Evolutionary conservation across 2,329 filamentous ascomycete genomes (phyloP), one percentile per base, ranked within the genome.

Genomic region (Colletotrichum limetticola): DNA sequence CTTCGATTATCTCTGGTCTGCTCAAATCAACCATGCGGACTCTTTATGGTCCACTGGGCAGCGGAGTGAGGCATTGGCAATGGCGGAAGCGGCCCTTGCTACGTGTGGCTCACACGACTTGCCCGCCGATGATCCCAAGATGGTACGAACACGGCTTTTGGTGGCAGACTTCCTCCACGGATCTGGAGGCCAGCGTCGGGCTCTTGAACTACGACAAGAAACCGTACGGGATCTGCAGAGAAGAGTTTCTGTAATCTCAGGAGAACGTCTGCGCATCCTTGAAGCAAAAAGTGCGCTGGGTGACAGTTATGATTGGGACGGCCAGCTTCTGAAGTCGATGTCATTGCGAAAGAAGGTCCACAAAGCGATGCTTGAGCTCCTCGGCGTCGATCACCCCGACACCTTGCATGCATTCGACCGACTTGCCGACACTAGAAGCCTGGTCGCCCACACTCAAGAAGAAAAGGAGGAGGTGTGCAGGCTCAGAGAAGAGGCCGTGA

Each of bases 101-200:
- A 24, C 24, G 6, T n/a, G 55, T 6, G 8, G 52, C 16, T 42
- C 37, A 37, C 12, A 14, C 5, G 0, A 11, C 12, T 14, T 67
- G 19, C 12, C 8, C 12, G 6, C 8, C 9, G 19, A 30, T 14
- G 55, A 67, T 35, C 42, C 64, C 2, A 52, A 28, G 8, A 5
- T 59, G 2, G 14, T 28, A 4, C 37, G 64, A 2, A 59, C 26
- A 9, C 22, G 26, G 9, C 37, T 55, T 5, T 28, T 59, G n/a
- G 26, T 67, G 16, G 37, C 64, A 28, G 64, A 67, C 19, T 67
- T 49, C 24, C n/a, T 67, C 9, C 37, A 67, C 16, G 64, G 64
- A 24, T 7, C 22, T 19, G 19, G 24, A 9, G 6, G 46, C 5
- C 3, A 56, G 22, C 64, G 7, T 4, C 9, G 8, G 2, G 64